Conservation (phyloP, 140 eudicot species). For the Senecio squalidus region DNA sequence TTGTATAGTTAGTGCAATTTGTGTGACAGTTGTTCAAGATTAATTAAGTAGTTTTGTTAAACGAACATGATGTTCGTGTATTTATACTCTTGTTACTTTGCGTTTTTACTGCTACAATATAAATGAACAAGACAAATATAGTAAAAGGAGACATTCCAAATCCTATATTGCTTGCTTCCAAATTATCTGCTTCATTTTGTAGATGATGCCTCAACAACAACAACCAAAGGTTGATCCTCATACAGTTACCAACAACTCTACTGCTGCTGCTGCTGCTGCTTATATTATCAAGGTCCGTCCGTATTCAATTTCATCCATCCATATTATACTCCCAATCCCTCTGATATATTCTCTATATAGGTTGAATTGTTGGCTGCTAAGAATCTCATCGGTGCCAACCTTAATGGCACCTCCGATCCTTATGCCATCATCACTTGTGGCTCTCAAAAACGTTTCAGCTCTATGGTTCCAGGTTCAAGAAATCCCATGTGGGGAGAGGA, state of each 20-base stretch:
- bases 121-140: too few relatives aligned
- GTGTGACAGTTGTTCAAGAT: too few relatives aligned
- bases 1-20: too few relatives aligned
- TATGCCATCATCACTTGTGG: conserved; percentile 95
- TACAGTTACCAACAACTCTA: too few relatives aligned
- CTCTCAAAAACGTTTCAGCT: conserved; percentile 88
- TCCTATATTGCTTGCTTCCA: conserved; percentile 54
- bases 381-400: conserved; percentile 80
- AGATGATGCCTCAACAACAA: too few relatives aligned
- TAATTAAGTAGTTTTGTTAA: too few relatives aligned
- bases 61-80: too few relatives aligned
- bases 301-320: conserved; percentile 7
- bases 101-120: too few relatives aligned
- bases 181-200: conserved; percentile 77
- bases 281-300: conserved; percentile 66
- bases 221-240: conserved; percentile 57
- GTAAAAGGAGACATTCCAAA: too few relatives aligned
- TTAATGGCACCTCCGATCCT: conserved; percentile 93
- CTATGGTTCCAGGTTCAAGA: conserved; percentile 95
- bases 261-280: conserved; percentile 48
- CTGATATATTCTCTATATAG: too few relatives aligned
- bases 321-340: too few relatives aligned
- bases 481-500: conserved; percentile 99
- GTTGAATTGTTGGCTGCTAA: conserved; percentile 89
- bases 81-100: too few relatives aligned